Evolutionary conservation across 140 eudicot genomes (phyloP).

Genomic region (Anethum foeniculum): DNA sequence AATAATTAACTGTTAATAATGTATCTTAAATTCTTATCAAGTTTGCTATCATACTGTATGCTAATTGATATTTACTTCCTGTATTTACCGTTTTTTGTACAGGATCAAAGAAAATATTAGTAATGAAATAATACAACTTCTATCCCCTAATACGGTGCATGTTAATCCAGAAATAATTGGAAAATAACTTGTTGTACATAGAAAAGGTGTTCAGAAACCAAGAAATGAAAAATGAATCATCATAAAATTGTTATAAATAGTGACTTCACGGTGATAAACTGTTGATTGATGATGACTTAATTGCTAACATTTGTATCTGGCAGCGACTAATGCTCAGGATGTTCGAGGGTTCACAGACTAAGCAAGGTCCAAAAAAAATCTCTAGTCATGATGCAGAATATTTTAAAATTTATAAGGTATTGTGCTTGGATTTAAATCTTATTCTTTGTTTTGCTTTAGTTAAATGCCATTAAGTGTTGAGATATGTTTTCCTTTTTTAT

Average conservation of each 20-base stretch:
- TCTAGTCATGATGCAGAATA: conserved; percentile 24
- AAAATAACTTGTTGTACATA: neutral
- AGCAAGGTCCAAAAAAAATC: conserved; percentile 30
- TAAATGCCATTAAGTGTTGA: neutral
- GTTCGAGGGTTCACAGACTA: conserved; percentile 33
- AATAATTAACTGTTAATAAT: neutral
- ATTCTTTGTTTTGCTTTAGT: neutral
- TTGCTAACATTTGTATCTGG: conserved; percentile 19
- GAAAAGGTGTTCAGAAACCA: neutral
- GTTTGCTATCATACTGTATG: neutral
- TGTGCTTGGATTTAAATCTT: neutral
- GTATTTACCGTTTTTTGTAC: neutral
- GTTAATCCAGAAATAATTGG: neutral
- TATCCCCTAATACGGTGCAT: neutral
- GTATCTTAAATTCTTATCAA: neutral
- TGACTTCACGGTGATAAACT: neutral
- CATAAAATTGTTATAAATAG: neutral
- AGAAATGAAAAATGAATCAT: neutral
- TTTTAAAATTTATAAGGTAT: conserved; percentile 54
- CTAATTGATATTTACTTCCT: neutral
- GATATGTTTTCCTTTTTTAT: neutral
- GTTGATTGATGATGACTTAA: neutral
- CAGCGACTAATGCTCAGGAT: conserved; percentile 72
- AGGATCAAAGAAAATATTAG: neutral
- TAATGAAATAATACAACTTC: neutral